phyloP scores from a whole-genome alignment of 139 green algal species.

The Coccomyxa sp. region DNA sequence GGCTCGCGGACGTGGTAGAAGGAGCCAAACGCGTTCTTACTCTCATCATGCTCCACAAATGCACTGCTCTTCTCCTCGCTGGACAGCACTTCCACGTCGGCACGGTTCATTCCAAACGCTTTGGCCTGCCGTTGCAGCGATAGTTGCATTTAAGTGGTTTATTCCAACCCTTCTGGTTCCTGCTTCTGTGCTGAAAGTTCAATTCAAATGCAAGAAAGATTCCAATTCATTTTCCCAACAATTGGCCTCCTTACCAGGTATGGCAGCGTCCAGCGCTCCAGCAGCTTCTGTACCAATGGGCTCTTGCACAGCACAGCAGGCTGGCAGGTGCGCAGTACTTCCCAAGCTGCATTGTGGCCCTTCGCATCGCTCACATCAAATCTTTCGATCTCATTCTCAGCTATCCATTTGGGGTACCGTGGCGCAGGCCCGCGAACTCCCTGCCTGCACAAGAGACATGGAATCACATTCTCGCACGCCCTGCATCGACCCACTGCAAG shows the following conservation, averaged over 20 bases:
- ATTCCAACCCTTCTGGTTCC: not conserved
- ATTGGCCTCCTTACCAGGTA: constrained; percentile 12
- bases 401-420: not conserved
- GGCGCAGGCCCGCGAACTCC: too few relatives aligned
- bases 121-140: not conserved
- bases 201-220: not conserved
- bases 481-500: too few relatives aligned
- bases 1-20: constrained; percentile 64
- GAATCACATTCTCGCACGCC: too few relatives aligned
- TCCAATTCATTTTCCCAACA: not conserved
- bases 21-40: constrained; percentile 55
- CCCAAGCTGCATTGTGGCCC: constrained; percentile 17
- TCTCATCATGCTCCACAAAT: constrained; percentile 42
- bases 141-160: not conserved
- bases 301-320: constrained; percentile 23
- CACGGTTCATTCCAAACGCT: not conserved
- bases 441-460: too few relatives aligned
- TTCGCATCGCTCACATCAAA: constrained; percentile 18
- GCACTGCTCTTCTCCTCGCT: constrained; percentile 27
- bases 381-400: not conserved
- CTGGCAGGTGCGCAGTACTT: constrained; percentile 10
- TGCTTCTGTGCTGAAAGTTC: not conserved
- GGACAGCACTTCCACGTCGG: constrained; percentile 32
- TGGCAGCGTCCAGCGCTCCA: constrained; percentile 9
- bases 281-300: constrained; percentile 12